Evolutionary conservation across 345 rosid genomes (phyloP).

Genomic region (Lepidium africanum): DNA sequence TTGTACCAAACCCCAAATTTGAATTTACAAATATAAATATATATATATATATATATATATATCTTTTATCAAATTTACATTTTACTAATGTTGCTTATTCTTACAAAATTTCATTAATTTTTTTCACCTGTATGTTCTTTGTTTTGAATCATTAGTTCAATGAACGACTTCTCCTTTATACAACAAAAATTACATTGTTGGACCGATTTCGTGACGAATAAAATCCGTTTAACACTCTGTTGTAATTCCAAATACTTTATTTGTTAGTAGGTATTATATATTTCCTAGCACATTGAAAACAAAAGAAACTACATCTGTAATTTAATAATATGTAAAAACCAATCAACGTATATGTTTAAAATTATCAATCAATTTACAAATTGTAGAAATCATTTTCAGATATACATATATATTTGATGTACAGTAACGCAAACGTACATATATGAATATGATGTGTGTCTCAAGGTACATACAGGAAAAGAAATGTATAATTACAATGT

Average conservation of each 20-base stretch:
- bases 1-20: constrained; percentile 12
- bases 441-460: neutral
- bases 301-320: too few relatives aligned
- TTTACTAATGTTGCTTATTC: neutral
- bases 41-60: neutral
- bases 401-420: neutral
- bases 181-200: neutral
- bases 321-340: neutral
- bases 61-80: neutral
- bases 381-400: neutral
- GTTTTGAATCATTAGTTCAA: neutral
- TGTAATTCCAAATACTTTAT: too few relatives aligned
- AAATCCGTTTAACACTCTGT: too few relatives aligned
- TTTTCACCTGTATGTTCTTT: neutral
- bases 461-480: neutral
- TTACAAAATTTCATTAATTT: neutral
- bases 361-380: neutral
- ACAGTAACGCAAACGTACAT: constrained; percentile 7
- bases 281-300: too few relatives aligned
- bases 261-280: neutral
- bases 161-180: neutral
- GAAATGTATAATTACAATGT: constrained; percentile 14
- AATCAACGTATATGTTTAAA: neutral
- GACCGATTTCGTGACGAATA: too few relatives aligned
- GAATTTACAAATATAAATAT: neutral